These are phyloP conservation scores for Trametes sanguinea DNA, from an alignment of 768 basidiomycete species.

Conservation along the genomic window DNA sequence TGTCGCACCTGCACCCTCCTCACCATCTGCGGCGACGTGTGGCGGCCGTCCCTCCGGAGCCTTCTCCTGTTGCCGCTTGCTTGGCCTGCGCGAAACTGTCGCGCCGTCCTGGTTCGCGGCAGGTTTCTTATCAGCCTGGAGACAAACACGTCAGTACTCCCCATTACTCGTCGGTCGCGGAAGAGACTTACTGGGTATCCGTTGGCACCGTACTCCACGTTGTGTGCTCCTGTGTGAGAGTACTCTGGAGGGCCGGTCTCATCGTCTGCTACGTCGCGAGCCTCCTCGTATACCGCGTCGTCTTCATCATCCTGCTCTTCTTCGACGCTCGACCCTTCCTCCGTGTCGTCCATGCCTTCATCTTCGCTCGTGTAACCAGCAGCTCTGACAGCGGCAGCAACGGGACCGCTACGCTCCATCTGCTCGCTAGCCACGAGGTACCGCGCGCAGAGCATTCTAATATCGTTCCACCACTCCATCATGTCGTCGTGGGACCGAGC, in stretches of 20 bases:
- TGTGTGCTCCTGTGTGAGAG: conserved; percentile 44
- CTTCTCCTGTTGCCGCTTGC: conserved; percentile 70
- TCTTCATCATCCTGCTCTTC: conserved; percentile 45
- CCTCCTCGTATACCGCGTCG: conserved; percentile 53
- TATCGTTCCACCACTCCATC: conserved; percentile 99
- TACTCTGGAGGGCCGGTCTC: conserved; percentile 66
- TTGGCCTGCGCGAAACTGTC: conserved; percentile 46
- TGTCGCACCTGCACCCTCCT: conserved; percentile 1
- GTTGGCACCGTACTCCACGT: conserved; percentile 39
- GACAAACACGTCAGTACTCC: conserved; percentile 6
- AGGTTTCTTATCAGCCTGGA: conserved; percentile 50
- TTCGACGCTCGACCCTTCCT: conserved; percentile 61
- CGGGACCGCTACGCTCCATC: conserved; percentile 90
- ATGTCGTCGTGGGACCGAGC: conserved; percentile 90
- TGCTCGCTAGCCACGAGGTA: conserved; percentile 94
- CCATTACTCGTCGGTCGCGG: conserved; percentile 30
- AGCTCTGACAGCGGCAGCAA: conserved; percentile 87
- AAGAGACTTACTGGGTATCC: conserved; percentile 29
- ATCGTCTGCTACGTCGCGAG: conserved; percentile 43
- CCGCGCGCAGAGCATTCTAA: conserved; percentile 88
- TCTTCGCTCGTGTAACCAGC: conserved; percentile 90
- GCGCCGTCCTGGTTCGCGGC: conserved; percentile 34
- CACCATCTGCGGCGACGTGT: conserved; percentile 31
- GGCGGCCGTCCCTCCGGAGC: conserved; percentile 61
- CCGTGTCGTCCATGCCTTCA: conserved; percentile 55